phyloP scores from a whole-genome alignment of 2,329 filamentous ascomycete genomes.

The Aspergillus phoenicis region DNA sequence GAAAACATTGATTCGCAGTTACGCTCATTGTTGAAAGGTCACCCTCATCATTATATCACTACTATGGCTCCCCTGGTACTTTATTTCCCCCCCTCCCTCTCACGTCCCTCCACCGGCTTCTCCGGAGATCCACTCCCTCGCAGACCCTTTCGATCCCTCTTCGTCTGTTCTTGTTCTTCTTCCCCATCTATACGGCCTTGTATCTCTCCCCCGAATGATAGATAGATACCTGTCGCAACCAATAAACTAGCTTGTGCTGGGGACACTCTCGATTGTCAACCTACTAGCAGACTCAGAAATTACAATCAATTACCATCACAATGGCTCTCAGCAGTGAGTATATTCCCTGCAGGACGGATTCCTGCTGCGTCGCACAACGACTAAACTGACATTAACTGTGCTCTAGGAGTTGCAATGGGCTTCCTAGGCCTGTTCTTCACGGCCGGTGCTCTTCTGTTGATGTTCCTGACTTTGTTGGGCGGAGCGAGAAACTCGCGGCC shows the following conservation, averaged over 20 bases:
- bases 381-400: not conserved
- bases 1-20: not conserved
- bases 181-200: not conserved
- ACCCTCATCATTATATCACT: constrained; percentile 32
- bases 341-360: not conserved
- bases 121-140: constrained; percentile 21
- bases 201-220: not conserved
- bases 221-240: not conserved
- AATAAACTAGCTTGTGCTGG: not conserved
- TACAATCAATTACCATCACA: constrained; percentile 2
- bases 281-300: not conserved
- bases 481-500: constrained; percentile 59
- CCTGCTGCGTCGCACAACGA: not conserved
- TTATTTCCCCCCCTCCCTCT: not conserved
- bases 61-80: constrained; percentile 8
- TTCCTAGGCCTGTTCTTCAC: constrained; percentile 63
- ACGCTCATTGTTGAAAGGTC: too few species aligned
- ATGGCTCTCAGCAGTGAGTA: constrained; percentile 40
- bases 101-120: constrained; percentile 21
- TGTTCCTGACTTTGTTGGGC: constrained; percentile 67
- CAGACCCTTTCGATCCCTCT: not conserved
- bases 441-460: constrained; percentile 63
- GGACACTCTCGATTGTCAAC: not conserved
- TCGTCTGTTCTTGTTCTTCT: not conserved
- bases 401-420: constrained; percentile 57